Evolutionary conservation across 768 basidiomycete species (phyloP), one percentile per base, ranked within the genome.

Genomic region (Trametopsis cervina): DNA sequence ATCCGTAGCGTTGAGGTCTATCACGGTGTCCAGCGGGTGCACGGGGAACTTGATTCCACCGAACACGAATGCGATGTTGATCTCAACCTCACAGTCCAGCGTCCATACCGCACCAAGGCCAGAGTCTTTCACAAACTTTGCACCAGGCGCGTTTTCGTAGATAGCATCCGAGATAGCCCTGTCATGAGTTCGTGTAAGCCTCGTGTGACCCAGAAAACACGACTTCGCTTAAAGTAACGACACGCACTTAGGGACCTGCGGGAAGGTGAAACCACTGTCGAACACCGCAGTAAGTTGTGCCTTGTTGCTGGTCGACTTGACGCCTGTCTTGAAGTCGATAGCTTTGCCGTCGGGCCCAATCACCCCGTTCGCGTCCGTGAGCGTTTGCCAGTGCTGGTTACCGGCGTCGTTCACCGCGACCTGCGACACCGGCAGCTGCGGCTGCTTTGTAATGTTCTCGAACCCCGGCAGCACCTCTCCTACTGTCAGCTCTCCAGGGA

Each of bases 251-350:
- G 80, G 70, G 33, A 85, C 70, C 58, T 85, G 84, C 11, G 81
- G 75, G 2, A 85, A 66, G 0, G 81, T 73, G 60, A 83, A 86
- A 0, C 86, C 85, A 3, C 81, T 80, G 58, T 89, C 86, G 24
- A 87, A 66, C 2, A 88, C 69, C 3, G 75, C 76, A 1, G 81
- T 82, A 6, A 77, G 65, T 53, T 78, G 78, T 13, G 66, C 65
- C 40, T 74, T 63, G 22, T 64, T 61, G 1, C 69, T 66, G 24
- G 70, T 64, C 9, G 65, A 56, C 13, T 50, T 25, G 6, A 85
- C 82, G 22, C 60, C 63, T 0, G 78, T 75, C 3, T 54, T 58
- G 40, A 80, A 56, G 17, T 66, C 55, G 37, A 83, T 75, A 15
- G 65, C 50, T 23, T 75, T 59, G 4, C 80, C 80, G 47, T 81